Evolutionary conservation across 2,329 filamentous ascomycete genomes (phyloP).

Genomic region (Chaetomiaceae sp.): DNA sequence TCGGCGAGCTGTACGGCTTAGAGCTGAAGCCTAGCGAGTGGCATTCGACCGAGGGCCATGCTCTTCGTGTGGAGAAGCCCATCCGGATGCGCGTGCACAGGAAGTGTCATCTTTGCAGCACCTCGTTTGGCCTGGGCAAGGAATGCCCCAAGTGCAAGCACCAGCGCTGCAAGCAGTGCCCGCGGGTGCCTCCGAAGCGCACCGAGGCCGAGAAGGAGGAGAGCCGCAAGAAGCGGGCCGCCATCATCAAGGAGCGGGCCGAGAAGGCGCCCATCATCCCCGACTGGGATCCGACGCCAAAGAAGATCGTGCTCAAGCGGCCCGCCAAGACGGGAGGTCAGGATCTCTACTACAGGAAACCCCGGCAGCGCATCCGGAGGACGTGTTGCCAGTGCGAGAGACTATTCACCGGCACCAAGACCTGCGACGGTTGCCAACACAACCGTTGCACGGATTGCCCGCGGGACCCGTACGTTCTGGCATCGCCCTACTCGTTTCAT

Average conservation of each 20-base stretch:
- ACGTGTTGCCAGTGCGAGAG: slow-evolving; percentile 70
- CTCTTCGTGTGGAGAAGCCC: slow-evolving; percentile 65
- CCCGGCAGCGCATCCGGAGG: slow-evolving; percentile 68
- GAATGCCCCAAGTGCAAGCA: slow-evolving; percentile 76
- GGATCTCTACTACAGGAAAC: slow-evolving; percentile 67
- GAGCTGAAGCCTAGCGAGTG: slow-evolving; percentile 53
- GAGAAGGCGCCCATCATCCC: slow-evolving; percentile 52
- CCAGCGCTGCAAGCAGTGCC: slow-evolving; percentile 74
- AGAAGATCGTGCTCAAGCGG: slow-evolving; percentile 54
- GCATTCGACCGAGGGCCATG: slow-evolving; percentile 50
- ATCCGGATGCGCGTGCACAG: slow-evolving; percentile 75
- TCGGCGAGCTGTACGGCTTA: slow-evolving; percentile 52
- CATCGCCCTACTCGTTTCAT: neutral
- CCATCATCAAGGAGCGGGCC: slow-evolving; percentile 50
- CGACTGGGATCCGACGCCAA: slow-evolving; percentile 45
- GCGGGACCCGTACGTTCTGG: slow-evolving; percentile 62
- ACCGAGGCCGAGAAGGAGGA: slow-evolving; percentile 51
- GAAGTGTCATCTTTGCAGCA: slow-evolving; percentile 76
- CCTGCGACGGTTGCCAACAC: slow-evolving; percentile 66
- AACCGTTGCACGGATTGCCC: slow-evolving; percentile 75
- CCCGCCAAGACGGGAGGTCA: slow-evolving; percentile 63
- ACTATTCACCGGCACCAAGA: slow-evolving; percentile 58
- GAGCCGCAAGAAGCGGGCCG: slow-evolving; percentile 48
- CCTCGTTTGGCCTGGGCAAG: slow-evolving; percentile 67
- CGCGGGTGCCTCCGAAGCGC: slow-evolving; percentile 66